Evolutionary conservation across 805 yeast genomes (phyloP), one percentile per base, ranked within the genome.

Genomic region (Saturnispora kantuleensis): DNA sequence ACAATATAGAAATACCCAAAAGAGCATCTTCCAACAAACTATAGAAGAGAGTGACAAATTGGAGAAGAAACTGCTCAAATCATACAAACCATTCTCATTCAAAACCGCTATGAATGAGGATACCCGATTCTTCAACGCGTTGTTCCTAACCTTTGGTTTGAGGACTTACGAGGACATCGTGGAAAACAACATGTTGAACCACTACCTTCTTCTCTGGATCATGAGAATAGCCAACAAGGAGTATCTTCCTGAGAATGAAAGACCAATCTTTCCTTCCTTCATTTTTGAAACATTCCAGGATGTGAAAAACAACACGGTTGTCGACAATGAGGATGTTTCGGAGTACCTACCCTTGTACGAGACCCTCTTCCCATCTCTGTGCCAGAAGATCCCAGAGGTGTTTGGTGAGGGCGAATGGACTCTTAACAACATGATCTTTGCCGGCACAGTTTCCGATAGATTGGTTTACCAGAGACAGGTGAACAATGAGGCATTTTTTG

Each of bases 121-220:
- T 52, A 60, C 48, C 5, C 45, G 40, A 28, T 61, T 61, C 43
- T 51, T 51, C 17, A 52, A 74, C 49, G 70, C 84, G 2, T 59
- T 83, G 17, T 57, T 77, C 10, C 58, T 77, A 21, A 64, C 76
- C 1, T 71, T 79, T 56, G 89, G 87, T 8, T 69, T 77, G 10
- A 59, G 72, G 3, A 66, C 69, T 16, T 77, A 71, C 52, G 79
- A 76, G 4, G 77, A 74, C 38, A 53, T 83, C 12, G 54, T 70
- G 2, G 66, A 60, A 3, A 65, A 73, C 36, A 66, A 70, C 35
- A 67, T 77, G 38, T 62, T 77, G 46, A 80, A 79, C 45, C 82
- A 79, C 51, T 72, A 74, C 2, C 64, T 84, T 59, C 58, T 80
- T 16, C 59, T 84, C 34, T 84, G 81, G 76, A 64, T 83, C 21